These are phyloP conservation scores for Colletotrichum tamarilloi DNA, from an alignment of 2,329 filamentous ascomycete species.

Conservation along the genomic window DNA sequence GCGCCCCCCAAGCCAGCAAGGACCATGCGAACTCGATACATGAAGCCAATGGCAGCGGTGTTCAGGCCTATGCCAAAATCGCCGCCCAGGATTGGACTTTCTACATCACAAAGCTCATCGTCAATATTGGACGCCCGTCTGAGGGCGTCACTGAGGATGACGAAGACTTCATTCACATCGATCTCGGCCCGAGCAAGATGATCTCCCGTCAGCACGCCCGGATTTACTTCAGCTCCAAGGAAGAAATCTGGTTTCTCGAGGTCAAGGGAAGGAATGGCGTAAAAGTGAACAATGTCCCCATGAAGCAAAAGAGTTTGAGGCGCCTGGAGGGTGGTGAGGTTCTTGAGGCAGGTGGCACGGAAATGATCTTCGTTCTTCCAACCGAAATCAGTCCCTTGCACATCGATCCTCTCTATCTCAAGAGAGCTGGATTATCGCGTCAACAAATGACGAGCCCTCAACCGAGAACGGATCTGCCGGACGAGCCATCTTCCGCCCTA, in stretches of 20 bases:
- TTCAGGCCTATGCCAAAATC: constrained; percentile 84
- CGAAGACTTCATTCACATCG: constrained; percentile 78
- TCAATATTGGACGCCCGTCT: constrained; percentile 80
- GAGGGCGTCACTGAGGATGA: constrained; percentile 60
- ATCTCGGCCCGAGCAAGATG: constrained; percentile 86
- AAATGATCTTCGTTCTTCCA: constrained; percentile 99
- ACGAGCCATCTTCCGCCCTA: constrained; percentile 33
- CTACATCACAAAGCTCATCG: constrained; percentile 79
- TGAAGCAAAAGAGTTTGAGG: constrained; percentile 75
- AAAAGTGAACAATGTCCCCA: constrained; percentile 78
- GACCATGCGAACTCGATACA: constrained; percentile 74
- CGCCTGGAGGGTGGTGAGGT: constrained; percentile 87
- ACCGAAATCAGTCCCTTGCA: constrained; percentile 73
- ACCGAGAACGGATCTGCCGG: constrained; percentile 31
- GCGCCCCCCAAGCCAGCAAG: constrained; percentile 67
- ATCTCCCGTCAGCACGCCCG: constrained; percentile 82
- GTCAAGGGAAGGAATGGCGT: constrained; percentile 94
- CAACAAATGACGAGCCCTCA: constrained; percentile 30
- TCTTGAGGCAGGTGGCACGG: constrained; percentile 89
- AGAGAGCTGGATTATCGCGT: constrained; percentile 69
- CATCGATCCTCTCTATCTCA: constrained; percentile 76
- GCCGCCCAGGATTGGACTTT: constrained; percentile 86
- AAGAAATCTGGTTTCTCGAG: constrained; percentile 82
- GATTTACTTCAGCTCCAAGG: constrained; percentile 76
- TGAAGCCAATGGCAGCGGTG: constrained; percentile 69